These are phyloP conservation scores for Glomus cerebriforme DNA, from an alignment of 192 early-diverging fungal species.

Conservation along the genomic window DNA sequence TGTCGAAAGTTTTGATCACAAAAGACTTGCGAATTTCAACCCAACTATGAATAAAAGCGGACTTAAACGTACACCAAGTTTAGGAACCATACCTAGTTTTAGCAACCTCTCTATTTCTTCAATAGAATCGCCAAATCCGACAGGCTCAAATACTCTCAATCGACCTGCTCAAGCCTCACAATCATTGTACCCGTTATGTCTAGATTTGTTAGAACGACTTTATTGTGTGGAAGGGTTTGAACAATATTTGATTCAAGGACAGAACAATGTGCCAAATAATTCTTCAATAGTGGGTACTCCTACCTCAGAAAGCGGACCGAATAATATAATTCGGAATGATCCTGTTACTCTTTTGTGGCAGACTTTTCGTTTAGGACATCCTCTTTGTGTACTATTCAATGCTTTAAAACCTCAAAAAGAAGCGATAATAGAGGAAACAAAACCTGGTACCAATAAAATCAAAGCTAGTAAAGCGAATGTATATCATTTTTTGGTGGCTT, in stretches of 20 bases:
- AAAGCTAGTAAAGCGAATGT: slow-evolving; percentile 83
- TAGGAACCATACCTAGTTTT: slow-evolving; percentile 17
- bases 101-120: slow-evolving; percentile 14
- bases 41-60: not conserved
- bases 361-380: slow-evolving; percentile 69
- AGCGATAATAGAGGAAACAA: slow-evolving; percentile 49
- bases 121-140: slow-evolving; percentile 44
- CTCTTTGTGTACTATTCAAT: slow-evolving; percentile 73
- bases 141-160: slow-evolving; percentile 42
- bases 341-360: slow-evolving; percentile 74
- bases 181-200: slow-evolving; percentile 75
- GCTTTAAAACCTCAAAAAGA: slow-evolving; percentile 63
- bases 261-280: slow-evolving; percentile 42
- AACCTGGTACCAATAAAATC: slow-evolving; percentile 40
- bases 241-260: slow-evolving; percentile 54
- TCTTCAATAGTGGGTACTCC: slow-evolving; percentile 36
- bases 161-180: slow-evolving; percentile 39
- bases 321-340: slow-evolving; percentile 43
- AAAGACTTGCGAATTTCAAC: not conserved
- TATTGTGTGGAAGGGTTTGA: slow-evolving; percentile 72
- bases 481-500: slow-evolving; percentile 86
- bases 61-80: slow-evolving; percentile 31
- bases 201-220: slow-evolving; percentile 68
- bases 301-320: slow-evolving; percentile 22
- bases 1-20: too few relatives aligned